Base-by-base conservation (phyloP, 2,329 filamentous ascomycete species). In the Ambrosiella beaveri region DNA sequence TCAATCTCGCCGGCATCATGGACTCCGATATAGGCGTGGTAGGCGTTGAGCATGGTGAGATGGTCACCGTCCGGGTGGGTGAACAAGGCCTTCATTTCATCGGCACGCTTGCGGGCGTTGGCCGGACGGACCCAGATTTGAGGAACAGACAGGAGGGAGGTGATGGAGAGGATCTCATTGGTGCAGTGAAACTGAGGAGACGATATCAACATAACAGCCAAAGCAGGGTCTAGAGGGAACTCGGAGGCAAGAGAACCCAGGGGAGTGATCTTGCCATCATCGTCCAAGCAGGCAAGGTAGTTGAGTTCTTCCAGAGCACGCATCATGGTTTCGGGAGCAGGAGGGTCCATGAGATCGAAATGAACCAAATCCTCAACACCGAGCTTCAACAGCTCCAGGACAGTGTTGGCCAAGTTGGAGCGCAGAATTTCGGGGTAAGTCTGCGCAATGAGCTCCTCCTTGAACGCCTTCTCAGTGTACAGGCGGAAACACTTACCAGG, bases 111-210 rank as follows among this genome's bases (percentile, higher is more conserved):
- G 62, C 90, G 83, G 64, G 87, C 84, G 65, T 80, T 82, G 54
- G 86, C 85, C 1, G 93, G 93, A 7, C 93, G 87, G 37, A 95
- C 81, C 68, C 95, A 98, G 61, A 97, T 81, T 68, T 96, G 88
- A 0, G 93, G 93, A 9, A 97, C 93, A 0, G 91, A 97, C 17
- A 98, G 81, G 9, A 98, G 80, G 1, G 93, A 86, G 1, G 90
- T 95, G 65, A 98, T 86, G 47, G 93, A 97, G 12, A 98, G 78
- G 45, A 98, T 93, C 74, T 98, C 93, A 71, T 97, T 97, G 51
- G 90, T 95, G 76, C 93, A 98, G 74, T 93, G 95, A 71, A 98
- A 98, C 67, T 98, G 93, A 9, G 93, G 91, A 7, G 90, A 95
- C 9, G 86, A 90, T 69, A 98, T 96, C 59, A 98, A 79, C 93